Conservation (phyloP, 805 yeast species). For the Starmerella sirachaensis region DNA sequence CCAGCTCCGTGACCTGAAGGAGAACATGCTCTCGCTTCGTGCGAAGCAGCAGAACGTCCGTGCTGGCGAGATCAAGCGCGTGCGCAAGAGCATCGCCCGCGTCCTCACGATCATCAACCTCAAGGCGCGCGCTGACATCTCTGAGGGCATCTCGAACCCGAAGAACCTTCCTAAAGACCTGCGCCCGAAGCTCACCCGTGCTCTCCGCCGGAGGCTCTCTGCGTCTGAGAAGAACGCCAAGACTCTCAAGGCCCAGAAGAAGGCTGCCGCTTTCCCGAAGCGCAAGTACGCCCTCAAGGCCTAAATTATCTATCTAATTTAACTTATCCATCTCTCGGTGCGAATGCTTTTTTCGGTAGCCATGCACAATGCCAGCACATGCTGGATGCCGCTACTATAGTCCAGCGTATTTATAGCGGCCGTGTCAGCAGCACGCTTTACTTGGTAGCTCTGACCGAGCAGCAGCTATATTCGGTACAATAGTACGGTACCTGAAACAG, state of each 20-base stretch:
- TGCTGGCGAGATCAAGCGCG: constrained; percentile 90
- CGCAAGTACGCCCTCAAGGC: constrained; percentile 98
- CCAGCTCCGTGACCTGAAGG: constrained; percentile 91
- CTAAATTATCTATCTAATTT: constrained; percentile 32
- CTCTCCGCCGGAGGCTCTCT: constrained; percentile 94
- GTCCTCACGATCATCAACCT: constrained; percentile 94
- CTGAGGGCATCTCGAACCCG: constrained; percentile 75
- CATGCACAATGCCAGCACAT: too few relatives aligned
- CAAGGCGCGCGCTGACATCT: constrained; percentile 90
- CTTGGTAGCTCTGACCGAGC: too few relatives aligned
- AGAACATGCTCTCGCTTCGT: constrained; percentile 89
- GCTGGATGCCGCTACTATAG: too few relatives aligned
- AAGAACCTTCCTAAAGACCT: constrained; percentile 96
- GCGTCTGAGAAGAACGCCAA: constrained; percentile 66
- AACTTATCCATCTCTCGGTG: too few relatives aligned
- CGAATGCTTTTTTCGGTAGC: too few relatives aligned
- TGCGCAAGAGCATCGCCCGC: constrained; percentile 97
- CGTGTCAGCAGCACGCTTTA: too few relatives aligned
- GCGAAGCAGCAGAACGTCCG: constrained; percentile 58
- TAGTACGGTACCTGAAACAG: too few relatives aligned
- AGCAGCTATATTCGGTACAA: too few relatives aligned
- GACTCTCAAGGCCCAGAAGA: constrained; percentile 87
- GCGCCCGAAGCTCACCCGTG: constrained; percentile 99
- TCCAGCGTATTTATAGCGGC: too few relatives aligned
- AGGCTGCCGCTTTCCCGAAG: constrained; percentile 91